Conservation (phyloP, 2,329 filamentous ascomycete genomes). For the Fusarium domesticum region DNA sequence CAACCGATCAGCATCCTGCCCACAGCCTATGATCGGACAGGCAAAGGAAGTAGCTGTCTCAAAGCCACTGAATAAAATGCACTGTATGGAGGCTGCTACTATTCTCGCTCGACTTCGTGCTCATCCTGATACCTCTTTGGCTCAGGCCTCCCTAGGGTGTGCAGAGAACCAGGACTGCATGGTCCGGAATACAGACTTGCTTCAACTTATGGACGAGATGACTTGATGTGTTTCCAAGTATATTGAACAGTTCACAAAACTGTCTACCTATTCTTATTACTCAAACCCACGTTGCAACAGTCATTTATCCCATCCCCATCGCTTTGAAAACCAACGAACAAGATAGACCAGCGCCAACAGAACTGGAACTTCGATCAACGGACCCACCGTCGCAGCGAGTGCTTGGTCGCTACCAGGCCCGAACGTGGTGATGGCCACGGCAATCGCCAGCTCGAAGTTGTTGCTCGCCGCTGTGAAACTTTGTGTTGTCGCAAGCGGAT, state of each 20-base stretch:
- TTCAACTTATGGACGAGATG: constrained; percentile 34
- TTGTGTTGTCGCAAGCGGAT: constrained; percentile 68
- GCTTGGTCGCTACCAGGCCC: constrained; percentile 76
- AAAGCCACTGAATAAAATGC: constrained; percentile 20
- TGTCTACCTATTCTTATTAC: too few relatives aligned
- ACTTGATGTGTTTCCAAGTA: constrained; percentile 5
- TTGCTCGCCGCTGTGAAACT: constrained; percentile 90
- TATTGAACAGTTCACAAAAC: too few relatives aligned
- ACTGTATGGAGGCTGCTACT: constrained; percentile 27
- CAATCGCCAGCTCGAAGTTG: constrained; percentile 90
- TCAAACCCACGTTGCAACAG: neutral
- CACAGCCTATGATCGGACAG: neutral
- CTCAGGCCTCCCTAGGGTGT: constrained; percentile 33
- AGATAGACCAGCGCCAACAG: constrained; percentile 74
- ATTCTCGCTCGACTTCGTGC: constrained; percentile 42
- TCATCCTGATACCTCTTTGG: constrained; percentile 26
- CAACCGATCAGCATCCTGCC: constrained; percentile 3
- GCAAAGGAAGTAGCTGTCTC: neutral
- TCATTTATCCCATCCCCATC: constrained; percentile 36
- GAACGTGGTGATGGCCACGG: constrained; percentile 78
- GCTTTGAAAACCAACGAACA: constrained; percentile 56
- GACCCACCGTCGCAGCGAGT: constrained; percentile 77
- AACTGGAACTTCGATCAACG: constrained; percentile 83
- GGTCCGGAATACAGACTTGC: constrained; percentile 35
- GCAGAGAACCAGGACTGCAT: constrained; percentile 26